Evolutionary conservation across 371 early-diverging fungal species (phyloP).

Genomic region (Massospora cicadina): DNA sequence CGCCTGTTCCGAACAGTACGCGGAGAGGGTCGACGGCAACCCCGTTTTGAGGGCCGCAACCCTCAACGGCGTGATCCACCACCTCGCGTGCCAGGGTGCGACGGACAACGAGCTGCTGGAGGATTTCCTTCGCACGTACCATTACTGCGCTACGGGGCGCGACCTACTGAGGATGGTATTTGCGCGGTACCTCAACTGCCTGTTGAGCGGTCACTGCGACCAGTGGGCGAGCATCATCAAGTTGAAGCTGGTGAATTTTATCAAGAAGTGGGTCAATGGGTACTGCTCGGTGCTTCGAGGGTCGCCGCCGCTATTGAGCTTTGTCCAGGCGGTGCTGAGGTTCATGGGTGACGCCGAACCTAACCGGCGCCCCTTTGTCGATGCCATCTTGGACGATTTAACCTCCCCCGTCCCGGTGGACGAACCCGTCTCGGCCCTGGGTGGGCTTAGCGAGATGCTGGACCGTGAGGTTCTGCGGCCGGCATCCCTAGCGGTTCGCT

Average conservation of each 20-base stretch:
- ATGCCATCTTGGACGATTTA: background rate
- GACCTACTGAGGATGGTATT: constrained; percentile 36
- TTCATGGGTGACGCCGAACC: background rate
- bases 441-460: background rate
- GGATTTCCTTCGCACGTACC: constrained; percentile 32
- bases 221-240: constrained; percentile 29
- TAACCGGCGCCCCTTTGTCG: background rate
- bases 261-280: constrained; percentile 39
- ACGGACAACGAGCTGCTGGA: constrained; percentile 26
- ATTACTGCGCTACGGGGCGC: constrained; percentile 30
- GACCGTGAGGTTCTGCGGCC: background rate
- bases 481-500: background rate
- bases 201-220: background rate
- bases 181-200: constrained; percentile 20
- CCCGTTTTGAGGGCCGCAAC: constrained; percentile 8
- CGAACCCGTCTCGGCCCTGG: background rate
- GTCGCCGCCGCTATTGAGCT: constrained; percentile 15
- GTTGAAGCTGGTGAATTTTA: constrained; percentile 33
- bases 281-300: constrained; percentile 28
- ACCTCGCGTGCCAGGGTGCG: constrained; percentile 11
- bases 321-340: background rate
- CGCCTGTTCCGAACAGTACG: background rate
- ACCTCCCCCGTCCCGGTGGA: background rate
- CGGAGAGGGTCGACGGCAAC: background rate
- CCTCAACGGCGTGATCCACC: constrained; percentile 9